Evolutionary conservation across 345 rosid species (phyloP).

Genomic region (Microthlaspi erraticum): DNA sequence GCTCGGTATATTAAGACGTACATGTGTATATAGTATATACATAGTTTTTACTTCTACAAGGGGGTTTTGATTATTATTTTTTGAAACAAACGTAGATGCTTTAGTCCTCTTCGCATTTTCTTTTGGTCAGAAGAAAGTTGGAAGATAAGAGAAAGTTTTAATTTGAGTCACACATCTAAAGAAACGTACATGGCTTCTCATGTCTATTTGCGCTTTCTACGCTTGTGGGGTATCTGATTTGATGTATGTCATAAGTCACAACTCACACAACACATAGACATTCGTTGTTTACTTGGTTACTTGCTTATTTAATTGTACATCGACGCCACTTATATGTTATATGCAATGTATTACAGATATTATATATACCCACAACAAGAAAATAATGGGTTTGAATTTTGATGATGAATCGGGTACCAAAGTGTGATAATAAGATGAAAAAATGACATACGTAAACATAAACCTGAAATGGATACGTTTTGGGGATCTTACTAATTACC

Average conservation of each 20-base stretch:
- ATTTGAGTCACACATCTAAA: slow-evolving; percentile 24
- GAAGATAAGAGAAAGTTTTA: slow-evolving; percentile 36
- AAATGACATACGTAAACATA: too few species aligned
- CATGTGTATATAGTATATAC: too few species aligned
- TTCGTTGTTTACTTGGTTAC: not conserved
- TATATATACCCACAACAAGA: not conserved
- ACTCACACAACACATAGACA: not conserved
- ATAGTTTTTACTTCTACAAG: slow-evolving; percentile 16
- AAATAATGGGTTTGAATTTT: not conserved
- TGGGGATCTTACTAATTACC: too few species aligned
- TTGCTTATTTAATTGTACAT: slow-evolving; percentile 10
- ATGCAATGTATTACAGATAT: not conserved
- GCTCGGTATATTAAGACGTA: slow-evolving; percentile 11
- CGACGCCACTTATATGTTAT: not conserved
- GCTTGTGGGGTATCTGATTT: slow-evolving; percentile 25
- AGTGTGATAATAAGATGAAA: not conserved
- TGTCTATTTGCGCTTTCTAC: slow-evolving; percentile 25
- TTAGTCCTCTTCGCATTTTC: slow-evolving; percentile 17
- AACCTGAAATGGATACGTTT: too few species aligned
- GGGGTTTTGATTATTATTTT: not conserved
- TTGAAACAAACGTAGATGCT: not conserved
- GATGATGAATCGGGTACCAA: not conserved
- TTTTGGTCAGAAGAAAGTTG: slow-evolving; percentile 32
- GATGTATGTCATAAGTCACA: slow-evolving; percentile 11
- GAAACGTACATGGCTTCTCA: slow-evolving; percentile 34